A percentile compares a stretch with the other conserved stretches of the same genome.
Conservation (phyloP, 1,139 yeast genomes). For the Chernovozyma sophiae-reginae region DNA sequence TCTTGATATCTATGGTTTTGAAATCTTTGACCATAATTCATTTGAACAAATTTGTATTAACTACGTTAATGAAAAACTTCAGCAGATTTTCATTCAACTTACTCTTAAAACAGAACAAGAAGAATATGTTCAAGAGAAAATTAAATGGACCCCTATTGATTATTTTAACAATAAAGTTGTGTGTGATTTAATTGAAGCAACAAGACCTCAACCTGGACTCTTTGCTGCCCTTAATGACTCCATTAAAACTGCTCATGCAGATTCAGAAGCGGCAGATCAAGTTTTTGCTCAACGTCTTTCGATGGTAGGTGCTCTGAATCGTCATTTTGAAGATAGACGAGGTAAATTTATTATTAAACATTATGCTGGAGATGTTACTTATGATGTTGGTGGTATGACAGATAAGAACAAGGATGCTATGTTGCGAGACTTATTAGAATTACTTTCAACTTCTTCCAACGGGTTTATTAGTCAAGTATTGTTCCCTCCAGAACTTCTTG, state of each 20-base stretch:
- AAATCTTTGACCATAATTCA: slow-evolving; percentile 92
- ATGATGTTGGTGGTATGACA: slow-evolving; percentile 87
- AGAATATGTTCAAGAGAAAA: slow-evolving; percentile 91
- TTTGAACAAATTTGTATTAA: slow-evolving; percentile 97
- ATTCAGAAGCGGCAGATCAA: slow-evolving; percentile 94
- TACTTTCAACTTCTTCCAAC: slow-evolving; percentile 70
- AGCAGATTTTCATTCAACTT: slow-evolving; percentile 92
- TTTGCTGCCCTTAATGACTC: slow-evolving; percentile 97
- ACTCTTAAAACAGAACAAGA: slow-evolving; percentile 97
- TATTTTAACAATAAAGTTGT: slow-evolving; percentile 96
- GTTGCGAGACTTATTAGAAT: slow-evolving; percentile 80
- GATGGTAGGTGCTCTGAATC: slow-evolving; percentile 71
- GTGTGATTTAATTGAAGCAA: slow-evolving; percentile 92
- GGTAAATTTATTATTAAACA: slow-evolving; percentile 89
- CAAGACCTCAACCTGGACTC: slow-evolving; percentile 88
- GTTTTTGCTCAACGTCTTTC: slow-evolving; percentile 91
- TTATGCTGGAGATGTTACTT: slow-evolving; percentile 97
- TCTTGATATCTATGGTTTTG: slow-evolving; percentile 96
- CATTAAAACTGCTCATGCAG: slow-evolving; percentile 98
- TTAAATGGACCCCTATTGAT: slow-evolving; percentile 96
- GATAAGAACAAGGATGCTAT: slow-evolving; percentile 96
- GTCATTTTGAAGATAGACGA: slow-evolving; percentile 86
- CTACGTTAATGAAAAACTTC: slow-evolving; percentile 94
- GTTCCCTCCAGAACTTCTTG: slow-evolving; percentile 64
- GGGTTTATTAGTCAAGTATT: slow-evolving; percentile 55